Conservation (phyloP, 2,329 filamentous ascomycete genomes). For the Magnaporthiopsis poae region DNA sequence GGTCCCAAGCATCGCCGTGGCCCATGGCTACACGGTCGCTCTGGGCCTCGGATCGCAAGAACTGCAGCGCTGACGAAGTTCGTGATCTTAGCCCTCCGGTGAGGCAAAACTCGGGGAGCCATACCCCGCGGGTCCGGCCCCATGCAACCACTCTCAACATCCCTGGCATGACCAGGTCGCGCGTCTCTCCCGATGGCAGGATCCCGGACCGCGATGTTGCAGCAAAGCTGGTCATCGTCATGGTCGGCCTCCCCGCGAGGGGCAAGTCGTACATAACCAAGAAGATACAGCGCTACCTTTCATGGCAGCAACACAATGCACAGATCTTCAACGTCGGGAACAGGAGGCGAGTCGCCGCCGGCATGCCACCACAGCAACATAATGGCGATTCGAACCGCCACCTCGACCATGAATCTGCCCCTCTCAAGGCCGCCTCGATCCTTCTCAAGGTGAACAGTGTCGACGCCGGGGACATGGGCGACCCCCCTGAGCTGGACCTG, state of each 20-base stretch:
- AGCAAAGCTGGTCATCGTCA: slow-evolving; percentile 92
- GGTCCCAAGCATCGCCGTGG: not conserved
- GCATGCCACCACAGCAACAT: slow-evolving; percentile 26
- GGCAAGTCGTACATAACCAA: slow-evolving; percentile 99
- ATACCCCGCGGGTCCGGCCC: slow-evolving; percentile 66
- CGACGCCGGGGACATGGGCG: slow-evolving; percentile 26
- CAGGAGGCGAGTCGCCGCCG: slow-evolving; percentile 69
- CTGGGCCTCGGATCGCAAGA: slow-evolving; percentile 7
- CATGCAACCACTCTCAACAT: slow-evolving; percentile 95
- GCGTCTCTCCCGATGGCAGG: slow-evolving; percentile 87
- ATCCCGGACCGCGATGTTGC: slow-evolving; percentile 91
- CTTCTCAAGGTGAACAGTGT: slow-evolving; percentile 40
- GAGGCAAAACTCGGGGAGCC: slow-evolving; percentile 63
- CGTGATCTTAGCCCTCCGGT: slow-evolving; percentile 47
- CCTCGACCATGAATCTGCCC: slow-evolving; percentile 17
- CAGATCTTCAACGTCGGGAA: slow-evolving; percentile 97
- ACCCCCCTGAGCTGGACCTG: slow-evolving; percentile 21
- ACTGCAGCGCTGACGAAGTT: not conserved
- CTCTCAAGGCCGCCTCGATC: slow-evolving; percentile 45
- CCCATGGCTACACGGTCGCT: not conserved
- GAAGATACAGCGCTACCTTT: slow-evolving; percentile 88
- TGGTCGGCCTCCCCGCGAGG: slow-evolving; percentile 90
- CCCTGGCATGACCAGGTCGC: slow-evolving; percentile 87
- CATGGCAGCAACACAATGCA: slow-evolving; percentile 95
- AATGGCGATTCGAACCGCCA: slow-evolving; percentile 20